These are phyloP conservation scores for Fusarium sp. DNA, from an alignment of 2,329 filamentous ascomycete genomes.

Conservation along the genomic window DNA sequence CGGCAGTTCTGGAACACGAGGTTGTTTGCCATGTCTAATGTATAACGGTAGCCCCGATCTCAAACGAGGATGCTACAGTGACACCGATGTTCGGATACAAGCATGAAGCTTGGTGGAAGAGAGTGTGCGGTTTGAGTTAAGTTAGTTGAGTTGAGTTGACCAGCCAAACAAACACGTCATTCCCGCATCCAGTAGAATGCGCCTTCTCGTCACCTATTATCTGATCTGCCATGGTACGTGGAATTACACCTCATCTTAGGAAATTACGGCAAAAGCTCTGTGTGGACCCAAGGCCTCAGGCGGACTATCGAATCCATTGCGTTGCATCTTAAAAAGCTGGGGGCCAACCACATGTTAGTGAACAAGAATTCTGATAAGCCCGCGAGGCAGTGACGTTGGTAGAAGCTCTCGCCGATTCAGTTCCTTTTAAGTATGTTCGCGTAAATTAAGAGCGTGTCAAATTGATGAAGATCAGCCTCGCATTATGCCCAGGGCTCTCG, in stretches of 20 bases:
- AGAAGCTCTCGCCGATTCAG: neutral
- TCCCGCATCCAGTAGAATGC: constrained; percentile 26
- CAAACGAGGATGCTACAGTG: constrained; percentile 29
- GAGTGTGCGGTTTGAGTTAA: neutral
- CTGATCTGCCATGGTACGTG: constrained; percentile 30
- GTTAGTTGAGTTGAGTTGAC: too few relatives aligned
- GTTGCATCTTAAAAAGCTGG: constrained; percentile 6
- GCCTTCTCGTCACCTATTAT: constrained; percentile 23
- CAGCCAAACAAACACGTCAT: neutral
- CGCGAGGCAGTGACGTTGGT: neutral
- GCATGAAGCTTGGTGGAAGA: constrained; percentile 12
- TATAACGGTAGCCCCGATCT: constrained; percentile 11
- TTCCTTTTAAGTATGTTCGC: constrained; percentile 13
- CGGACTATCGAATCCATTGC: constrained; percentile 33
- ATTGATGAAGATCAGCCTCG: constrained; percentile 22
- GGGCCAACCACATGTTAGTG: constrained; percentile 13
- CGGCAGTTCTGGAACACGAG: constrained; percentile 23
- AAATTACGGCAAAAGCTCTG: constrained; percentile 41
- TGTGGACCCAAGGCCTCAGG: constrained; percentile 37
- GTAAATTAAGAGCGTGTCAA: constrained; percentile 17
- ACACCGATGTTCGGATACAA: constrained; percentile 19
- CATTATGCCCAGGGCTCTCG: constrained; percentile 7
- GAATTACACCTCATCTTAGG: constrained; percentile 47
- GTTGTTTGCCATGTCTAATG: constrained; percentile 22
- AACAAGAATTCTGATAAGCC: neutral